phyloP scores from a whole-genome alignment of 768 basidiomycete species.

The Pleurotus tuber-regium region DNA sequence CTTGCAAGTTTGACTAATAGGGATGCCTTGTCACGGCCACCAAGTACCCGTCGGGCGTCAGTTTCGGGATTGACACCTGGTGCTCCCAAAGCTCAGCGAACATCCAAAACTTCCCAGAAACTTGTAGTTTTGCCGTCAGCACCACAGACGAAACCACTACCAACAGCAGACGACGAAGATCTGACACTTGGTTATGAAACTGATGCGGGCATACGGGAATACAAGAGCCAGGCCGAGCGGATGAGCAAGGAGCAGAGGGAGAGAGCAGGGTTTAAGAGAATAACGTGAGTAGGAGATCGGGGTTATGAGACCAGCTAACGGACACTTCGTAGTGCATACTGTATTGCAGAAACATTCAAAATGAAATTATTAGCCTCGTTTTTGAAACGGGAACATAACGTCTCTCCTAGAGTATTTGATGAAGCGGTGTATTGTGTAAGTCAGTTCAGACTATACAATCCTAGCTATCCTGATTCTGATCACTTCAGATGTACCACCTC shows the following conservation, averaged over 20 bases:
- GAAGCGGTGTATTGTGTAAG: conserved; percentile 91
- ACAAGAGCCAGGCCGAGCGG: conserved; percentile 82
- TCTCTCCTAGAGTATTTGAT: conserved; percentile 81
- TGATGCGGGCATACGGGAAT: conserved; percentile 65
- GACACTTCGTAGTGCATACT: conserved; percentile 81
- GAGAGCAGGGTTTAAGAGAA: conserved; percentile 52
- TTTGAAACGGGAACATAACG: conserved; percentile 92
- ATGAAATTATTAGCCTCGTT: conserved; percentile 84
- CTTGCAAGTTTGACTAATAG: conserved; percentile 1
- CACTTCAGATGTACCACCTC: conserved; percentile 79
- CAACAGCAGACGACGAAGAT: conserved; percentile 43
- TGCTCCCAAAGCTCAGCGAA: conserved; percentile 62
- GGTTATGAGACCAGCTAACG: too few species aligned
- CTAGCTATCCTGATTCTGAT: conserved; percentile 7
- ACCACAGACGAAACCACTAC: conserved; percentile 78
- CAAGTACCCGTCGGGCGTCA: conserved; percentile 31
- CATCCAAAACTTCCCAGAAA: conserved; percentile 89
- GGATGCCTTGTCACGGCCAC: conserved; percentile 2
- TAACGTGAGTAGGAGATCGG: not conserved
- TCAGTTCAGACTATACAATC: conserved; percentile 14
- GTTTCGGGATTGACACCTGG: conserved; percentile 34
- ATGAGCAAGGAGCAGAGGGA: conserved; percentile 88
- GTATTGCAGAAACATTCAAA: conserved; percentile 79
- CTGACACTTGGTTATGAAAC: conserved; percentile 62
- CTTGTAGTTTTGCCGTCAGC: conserved; percentile 89